phyloP scores from a whole-genome alignment of 2,329 filamentous ascomycete species.

The Cryphonectria nitschkei region DNA sequence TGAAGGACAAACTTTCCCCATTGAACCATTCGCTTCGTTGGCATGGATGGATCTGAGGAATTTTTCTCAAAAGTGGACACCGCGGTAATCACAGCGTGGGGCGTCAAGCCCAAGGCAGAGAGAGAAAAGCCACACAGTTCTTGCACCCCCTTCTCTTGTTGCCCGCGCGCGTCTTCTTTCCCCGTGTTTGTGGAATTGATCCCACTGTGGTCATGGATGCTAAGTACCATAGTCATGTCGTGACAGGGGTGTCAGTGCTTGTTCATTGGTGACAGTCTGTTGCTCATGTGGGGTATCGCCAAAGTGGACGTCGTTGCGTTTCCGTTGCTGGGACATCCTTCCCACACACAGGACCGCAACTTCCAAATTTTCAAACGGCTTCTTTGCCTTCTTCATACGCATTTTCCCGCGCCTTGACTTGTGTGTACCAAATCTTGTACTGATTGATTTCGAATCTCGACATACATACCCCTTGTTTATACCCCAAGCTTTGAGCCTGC shows the following conservation, averaged over 20 bases:
- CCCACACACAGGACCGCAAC: slow-evolving; percentile 22
- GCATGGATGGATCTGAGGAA: slow-evolving; percentile 27
- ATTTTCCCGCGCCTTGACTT: slow-evolving; percentile 13
- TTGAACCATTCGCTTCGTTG: slow-evolving; percentile 36
- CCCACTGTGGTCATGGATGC: background rate
- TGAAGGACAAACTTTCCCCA: slow-evolving; percentile 39
- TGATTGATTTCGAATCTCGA: slow-evolving; percentile 12
- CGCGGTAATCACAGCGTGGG: slow-evolving; percentile 26
- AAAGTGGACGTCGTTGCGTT: slow-evolving; percentile 9
- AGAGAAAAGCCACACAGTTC: slow-evolving; percentile 22
- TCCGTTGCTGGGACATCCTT: slow-evolving; percentile 25
- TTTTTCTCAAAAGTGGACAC: slow-evolving; percentile 29
- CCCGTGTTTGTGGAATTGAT: slow-evolving; percentile 23
- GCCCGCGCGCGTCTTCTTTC: slow-evolving; percentile 28
- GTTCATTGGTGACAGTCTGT: slow-evolving; percentile 14
- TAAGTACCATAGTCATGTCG: background rate
- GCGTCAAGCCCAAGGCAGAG: slow-evolving; percentile 15
- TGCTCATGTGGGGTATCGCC: slow-evolving; percentile 7
- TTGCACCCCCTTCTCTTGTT: slow-evolving; percentile 26
- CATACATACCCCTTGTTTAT: slow-evolving; percentile 11
- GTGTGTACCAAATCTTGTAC: slow-evolving; percentile 22
- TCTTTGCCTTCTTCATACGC: slow-evolving; percentile 12
- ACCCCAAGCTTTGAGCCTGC: slow-evolving; percentile 7
- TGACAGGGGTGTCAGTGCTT: background rate
- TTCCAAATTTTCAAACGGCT: slow-evolving; percentile 19